Evolutionary conservation across 345 rosid genomes (phyloP), one percentile per base, ranked within the genome.

Genomic region (Theobroma cacao): DNA sequence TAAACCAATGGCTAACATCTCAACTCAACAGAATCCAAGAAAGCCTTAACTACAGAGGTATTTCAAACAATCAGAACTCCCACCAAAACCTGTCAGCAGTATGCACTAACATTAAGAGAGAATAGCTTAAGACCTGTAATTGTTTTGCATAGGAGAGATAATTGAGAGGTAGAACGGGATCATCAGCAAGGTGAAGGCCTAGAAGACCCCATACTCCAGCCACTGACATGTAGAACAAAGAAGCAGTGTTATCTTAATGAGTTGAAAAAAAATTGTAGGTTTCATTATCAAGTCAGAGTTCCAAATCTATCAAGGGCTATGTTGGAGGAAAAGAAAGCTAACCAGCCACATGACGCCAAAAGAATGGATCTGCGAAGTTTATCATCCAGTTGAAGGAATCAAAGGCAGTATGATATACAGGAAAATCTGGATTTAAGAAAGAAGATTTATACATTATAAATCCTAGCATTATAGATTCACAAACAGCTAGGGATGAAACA

Each of bases 301-400:
- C 7, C 48, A 79, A 53, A 62, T 41, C 31, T 33, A 74, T 18
- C 3, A 7, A 31, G 28, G 67, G 47, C 41, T 60, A 59, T 24
- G 30, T 38, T 3, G 1, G 61, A 71, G 63, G 69, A n/a, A 76
- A 70, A 53, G 47, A 65, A 18, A 80, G 53, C 87, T 84, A 81
- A 94, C 99, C 94, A 15, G 98, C 95, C 71, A 94, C 91, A 79
- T 96, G 99, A 13, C 97, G 97, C 56, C 87, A 93, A 80, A 94
- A 31, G 50, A 66, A 78, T 15, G 98, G 98, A 85, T 96, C 98
- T 1, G 88, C 97, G 1, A 88, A 40, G 80, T 80, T 86, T 75
- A 82, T 81, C 88, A 96, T 86, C 99, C 97, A 96, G 65, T 89
- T 89, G 63, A 88, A 96, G 64, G 94, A 86, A 85, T 96, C 99